These are phyloP conservation scores for Vigna angularis DNA, from an alignment of 306 rosid genomes.

Conservation along the genomic window DNA sequence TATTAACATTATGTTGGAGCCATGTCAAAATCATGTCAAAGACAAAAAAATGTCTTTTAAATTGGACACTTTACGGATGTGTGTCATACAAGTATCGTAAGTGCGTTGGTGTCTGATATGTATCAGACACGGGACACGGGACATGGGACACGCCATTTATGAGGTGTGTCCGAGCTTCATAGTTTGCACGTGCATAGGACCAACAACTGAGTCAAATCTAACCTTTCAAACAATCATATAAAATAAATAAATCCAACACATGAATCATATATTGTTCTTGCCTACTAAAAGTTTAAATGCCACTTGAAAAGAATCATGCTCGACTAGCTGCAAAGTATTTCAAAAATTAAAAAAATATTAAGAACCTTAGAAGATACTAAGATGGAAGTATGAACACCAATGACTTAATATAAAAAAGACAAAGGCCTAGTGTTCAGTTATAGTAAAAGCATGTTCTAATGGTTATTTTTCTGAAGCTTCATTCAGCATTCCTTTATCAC, in stretches of 20 bases:
- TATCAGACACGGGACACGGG: too few relatives aligned
- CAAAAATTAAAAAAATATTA: conserved; percentile 10
- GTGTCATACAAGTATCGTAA: too few relatives aligned
- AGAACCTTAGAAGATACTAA: conserved; percentile 15
- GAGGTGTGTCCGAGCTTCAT: too few relatives aligned
- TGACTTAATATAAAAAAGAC: neutral
- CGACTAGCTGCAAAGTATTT: conserved; percentile 22
- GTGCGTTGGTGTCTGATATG: too few relatives aligned
- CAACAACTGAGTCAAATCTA: neutral
- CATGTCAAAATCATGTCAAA: too few relatives aligned
- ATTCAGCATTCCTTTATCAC: neutral
- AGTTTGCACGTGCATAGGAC: neutral
- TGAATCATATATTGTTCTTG: conserved; percentile 2
- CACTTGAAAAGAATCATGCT: conserved; percentile 8
- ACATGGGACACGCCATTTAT: too few relatives aligned
- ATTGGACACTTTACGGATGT: too few relatives aligned
- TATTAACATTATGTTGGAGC: too few relatives aligned
- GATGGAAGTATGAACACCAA: neutral
- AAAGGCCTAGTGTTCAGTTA: neutral
- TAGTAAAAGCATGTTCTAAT: neutral
- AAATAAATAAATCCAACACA: conserved; percentile 1
- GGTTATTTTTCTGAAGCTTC: conserved; percentile 4
- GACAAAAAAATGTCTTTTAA: too few relatives aligned
- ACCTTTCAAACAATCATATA: neutral
- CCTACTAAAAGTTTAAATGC: conserved; percentile 9